Evolutionary conservation across 1,139 yeast genomes (phyloP).

Genomic region (Suhomyces bolitotheri): DNA sequence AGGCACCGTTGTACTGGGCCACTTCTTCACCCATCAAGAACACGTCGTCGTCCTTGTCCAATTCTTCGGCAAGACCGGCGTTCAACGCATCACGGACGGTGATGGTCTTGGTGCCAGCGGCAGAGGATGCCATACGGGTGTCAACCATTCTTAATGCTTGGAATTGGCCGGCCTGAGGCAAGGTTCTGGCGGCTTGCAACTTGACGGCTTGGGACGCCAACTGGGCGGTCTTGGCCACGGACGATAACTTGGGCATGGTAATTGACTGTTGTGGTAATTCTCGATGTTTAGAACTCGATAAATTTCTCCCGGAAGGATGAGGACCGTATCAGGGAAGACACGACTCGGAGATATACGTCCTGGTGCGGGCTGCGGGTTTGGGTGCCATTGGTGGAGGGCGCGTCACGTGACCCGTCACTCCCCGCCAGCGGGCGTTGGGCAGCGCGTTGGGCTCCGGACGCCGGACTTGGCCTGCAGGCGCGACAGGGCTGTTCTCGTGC

Average conservation of each 20-base stretch:
- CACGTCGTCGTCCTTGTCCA: conserved; percentile 92
- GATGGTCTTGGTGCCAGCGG: conserved; percentile 61
- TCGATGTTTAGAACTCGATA: conserved; percentile 2
- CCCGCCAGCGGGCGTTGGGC: too few species aligned
- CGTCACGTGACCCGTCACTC: too few species aligned
- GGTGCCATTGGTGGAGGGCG: too few species aligned
- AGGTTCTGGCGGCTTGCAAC: conserved; percentile 24
- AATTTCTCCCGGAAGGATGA: conserved; percentile 17
- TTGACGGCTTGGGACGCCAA: conserved; percentile 45
- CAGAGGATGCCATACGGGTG: conserved; percentile 47
- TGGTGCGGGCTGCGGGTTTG: background rate
- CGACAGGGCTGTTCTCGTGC: too few species aligned
- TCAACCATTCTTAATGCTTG: conserved; percentile 40
- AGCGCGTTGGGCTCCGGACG: too few species aligned
- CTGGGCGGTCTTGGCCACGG: conserved; percentile 50
- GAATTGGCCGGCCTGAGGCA: conserved; percentile 33
- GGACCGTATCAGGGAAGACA: conserved; percentile 17
- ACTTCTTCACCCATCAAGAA: conserved; percentile 99
- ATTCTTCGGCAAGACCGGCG: conserved; percentile 93
- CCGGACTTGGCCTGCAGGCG: too few species aligned
- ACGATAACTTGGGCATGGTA: conserved; percentile 35
- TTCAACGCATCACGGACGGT: conserved; percentile 98
- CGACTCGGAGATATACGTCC: conserved; percentile 12
- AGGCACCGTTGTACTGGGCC: conserved; percentile 98
- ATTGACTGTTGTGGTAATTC: conserved; percentile 14